Conservation (phyloP, 2,329 filamentous ascomycete genomes). For the Coleophoma cylindrospora region DNA sequence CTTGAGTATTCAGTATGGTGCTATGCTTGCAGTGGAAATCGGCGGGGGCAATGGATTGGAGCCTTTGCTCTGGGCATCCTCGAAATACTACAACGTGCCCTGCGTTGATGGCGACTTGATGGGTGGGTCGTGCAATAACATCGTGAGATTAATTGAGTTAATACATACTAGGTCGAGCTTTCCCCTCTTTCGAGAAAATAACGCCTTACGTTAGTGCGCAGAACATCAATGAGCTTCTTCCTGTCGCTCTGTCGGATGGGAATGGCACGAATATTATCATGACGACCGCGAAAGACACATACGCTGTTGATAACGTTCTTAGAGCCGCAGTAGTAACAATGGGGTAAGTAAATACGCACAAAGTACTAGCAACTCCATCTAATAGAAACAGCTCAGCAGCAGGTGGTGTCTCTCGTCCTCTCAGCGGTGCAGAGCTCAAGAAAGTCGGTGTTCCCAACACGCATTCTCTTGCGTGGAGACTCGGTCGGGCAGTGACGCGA, state of each 20-base stretch:
- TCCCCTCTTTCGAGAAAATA: not conserved
- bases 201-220: not conserved
- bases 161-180: not conserved
- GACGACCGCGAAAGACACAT: not conserved
- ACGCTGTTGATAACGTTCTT: not conserved
- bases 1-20: constrained; percentile 3
- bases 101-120: constrained; percentile 36
- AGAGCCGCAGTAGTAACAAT: not conserved
- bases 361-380: no score
- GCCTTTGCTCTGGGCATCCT: constrained; percentile 21
- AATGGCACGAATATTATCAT: not conserved
- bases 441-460: not conserved
- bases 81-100: constrained; percentile 29
- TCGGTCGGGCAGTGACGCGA: not conserved
- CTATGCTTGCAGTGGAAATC: constrained; percentile 32
- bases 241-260: not conserved
- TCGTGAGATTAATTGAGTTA: constrained; percentile 9
- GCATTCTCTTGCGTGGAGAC: not conserved
- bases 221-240: not conserved
- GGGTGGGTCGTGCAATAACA: constrained; percentile 17
- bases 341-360: not conserved
- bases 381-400: not conserved
- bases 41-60: constrained; percentile 35
- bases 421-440: not conserved
- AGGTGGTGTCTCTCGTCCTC: not conserved